phyloP scores from a whole-genome alignment of 2,329 filamentous ascomycete genomes.

The Metarhizium guizhouense region DNA sequence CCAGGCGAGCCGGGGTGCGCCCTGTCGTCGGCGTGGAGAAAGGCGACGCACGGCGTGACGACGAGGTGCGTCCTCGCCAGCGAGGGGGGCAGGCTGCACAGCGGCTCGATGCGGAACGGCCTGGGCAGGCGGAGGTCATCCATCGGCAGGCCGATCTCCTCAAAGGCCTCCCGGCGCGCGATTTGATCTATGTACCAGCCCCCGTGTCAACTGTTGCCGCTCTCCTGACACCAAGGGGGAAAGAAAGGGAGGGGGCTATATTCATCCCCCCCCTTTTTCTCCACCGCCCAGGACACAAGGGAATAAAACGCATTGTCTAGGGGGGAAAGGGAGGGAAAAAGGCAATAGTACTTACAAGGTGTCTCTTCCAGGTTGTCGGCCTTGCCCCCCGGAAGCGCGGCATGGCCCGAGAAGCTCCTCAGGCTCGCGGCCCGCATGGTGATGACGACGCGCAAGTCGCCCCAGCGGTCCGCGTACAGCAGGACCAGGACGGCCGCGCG shows the following conservation, averaged over 20 bases:
- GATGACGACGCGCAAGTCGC: conserved; percentile 65
- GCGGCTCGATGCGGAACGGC: conserved; percentile 77
- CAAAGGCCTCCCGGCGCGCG: conserved; percentile 79
- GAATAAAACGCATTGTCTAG: no score
- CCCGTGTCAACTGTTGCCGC: no score
- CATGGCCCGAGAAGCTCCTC: conserved; percentile 71
- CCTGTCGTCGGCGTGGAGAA: conserved; percentile 56
- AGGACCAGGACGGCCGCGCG: conserved; percentile 83
- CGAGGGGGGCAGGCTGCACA: conserved; percentile 73
- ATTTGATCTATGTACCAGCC: conserved; percentile 52
- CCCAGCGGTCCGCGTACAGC: conserved; percentile 74
- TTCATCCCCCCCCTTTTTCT: no score
- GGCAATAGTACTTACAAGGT: conserved; percentile 39
- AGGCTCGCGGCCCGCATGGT: conserved; percentile 58
- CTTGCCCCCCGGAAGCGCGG: conserved; percentile 76
- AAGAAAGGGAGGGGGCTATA: no score
- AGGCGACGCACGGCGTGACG: conserved; percentile 68
- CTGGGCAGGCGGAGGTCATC: conserved; percentile 58
- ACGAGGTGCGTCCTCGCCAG: conserved; percentile 65
- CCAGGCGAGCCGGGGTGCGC: conserved; percentile 13
- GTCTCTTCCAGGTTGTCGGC: conserved; percentile 49
- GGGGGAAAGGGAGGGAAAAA: no score
- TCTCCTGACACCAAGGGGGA: no score
- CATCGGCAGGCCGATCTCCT: conserved; percentile 84
- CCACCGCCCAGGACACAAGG: no score